Base-by-base conservation (phyloP, 2,329 filamentous ascomycete species). In the Colletotrichum liaoningense region DNA sequence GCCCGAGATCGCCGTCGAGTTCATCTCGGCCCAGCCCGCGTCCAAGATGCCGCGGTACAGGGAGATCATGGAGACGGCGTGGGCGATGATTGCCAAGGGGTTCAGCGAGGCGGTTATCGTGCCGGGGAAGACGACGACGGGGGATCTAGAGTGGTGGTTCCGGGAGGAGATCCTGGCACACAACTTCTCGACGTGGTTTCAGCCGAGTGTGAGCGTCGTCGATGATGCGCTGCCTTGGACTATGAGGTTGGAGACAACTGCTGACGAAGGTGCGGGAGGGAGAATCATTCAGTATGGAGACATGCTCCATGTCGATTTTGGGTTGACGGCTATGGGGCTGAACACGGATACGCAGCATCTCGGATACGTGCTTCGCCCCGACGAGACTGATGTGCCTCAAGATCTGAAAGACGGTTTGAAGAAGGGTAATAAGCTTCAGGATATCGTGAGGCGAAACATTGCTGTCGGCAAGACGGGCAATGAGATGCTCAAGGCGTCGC, bases 131-230 rank as follows among this genome's bases (percentile, higher is more conserved):
- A 86, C 86, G 24, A 87, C 83, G 3, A 84, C 85, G 8, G 66
- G 79, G 79, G 86, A 88, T 69, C 80, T 88, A 3, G 85, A 86
- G 75, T 88, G 86, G 86, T 88, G 86, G 86, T 81, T 88, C 79
- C 81, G 86, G n/a, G 85, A 87, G 52, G 83, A 82, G 75, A 82
- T 88, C 26, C 84, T 86, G 77, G 80, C 81, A 35, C 79, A 86
- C 67, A 88, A 88, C 77, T 87, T 87, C 79, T 86, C 84, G 6
- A 88, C 86, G 5, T 88, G 87, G 87, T 88, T 88, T 75, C 85
- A 87, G 22, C 86, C 86, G 2, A 79, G 80, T 67, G 86, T 88
- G 19, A 83, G 79, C 59, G 82, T 88, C 67, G 75, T 88, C 26
- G 80, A 79, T 2, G 79, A 79, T 49, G 49, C 66, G 56, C 60